Percentiles rank a stretch among this genome's conserved stretches.
These are phyloP conservation scores for Tilletiopsis washingtonensis DNA, from an alignment of 1,284 basidiomycete genomes.

Conservation along the genomic window DNA sequence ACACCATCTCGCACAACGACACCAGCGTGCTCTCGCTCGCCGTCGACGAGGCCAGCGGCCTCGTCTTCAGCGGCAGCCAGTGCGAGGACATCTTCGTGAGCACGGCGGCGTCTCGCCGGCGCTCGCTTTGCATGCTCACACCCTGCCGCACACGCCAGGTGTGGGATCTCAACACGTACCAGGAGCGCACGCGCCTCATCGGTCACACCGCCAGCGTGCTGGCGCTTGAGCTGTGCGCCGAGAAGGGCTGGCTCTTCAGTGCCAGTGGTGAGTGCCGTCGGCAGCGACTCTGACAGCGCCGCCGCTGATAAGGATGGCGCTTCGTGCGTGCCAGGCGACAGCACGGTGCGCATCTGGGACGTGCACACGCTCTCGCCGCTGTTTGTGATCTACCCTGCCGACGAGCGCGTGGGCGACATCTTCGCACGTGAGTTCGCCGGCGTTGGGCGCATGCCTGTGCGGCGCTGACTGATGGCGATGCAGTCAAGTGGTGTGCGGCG, in stretches of 20 bases:
- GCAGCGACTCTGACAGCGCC: slow-evolving; percentile 14
- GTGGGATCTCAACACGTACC: slow-evolving; percentile 29
- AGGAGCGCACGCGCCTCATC: slow-evolving; percentile 13
- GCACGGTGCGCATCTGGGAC: slow-evolving; percentile 66
- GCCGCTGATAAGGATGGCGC: neutral
- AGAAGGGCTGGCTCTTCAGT: slow-evolving; percentile 43
- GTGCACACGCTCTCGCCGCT: slow-evolving; percentile 63
- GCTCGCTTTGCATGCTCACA: no score
- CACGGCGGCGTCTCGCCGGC: no score
- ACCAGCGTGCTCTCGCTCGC: slow-evolving; percentile 35
- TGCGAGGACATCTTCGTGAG: slow-evolving; percentile 16
- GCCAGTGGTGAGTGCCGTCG: no score
- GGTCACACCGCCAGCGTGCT: slow-evolving; percentile 83
- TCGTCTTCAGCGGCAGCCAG: slow-evolving; percentile 32
- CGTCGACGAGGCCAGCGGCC: slow-evolving; percentile 22
- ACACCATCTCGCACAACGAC: slow-evolving; percentile 22
- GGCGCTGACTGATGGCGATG: slow-evolving; percentile 58
- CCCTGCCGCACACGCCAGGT: no score
- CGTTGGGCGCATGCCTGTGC: slow-evolving; percentile 53
- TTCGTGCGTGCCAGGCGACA: slow-evolving; percentile 34
- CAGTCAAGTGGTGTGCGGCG: slow-evolving; percentile 64
- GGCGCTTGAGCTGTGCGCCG: slow-evolving; percentile 66
- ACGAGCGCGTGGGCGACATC: slow-evolving; percentile 81
- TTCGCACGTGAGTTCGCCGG: slow-evolving; percentile 73
- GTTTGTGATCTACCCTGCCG: slow-evolving; percentile 72